phyloP scores from a whole-genome alignment of 2,329 filamentous ascomycete genomes.

The Pyrenochaeta sp. region DNA sequence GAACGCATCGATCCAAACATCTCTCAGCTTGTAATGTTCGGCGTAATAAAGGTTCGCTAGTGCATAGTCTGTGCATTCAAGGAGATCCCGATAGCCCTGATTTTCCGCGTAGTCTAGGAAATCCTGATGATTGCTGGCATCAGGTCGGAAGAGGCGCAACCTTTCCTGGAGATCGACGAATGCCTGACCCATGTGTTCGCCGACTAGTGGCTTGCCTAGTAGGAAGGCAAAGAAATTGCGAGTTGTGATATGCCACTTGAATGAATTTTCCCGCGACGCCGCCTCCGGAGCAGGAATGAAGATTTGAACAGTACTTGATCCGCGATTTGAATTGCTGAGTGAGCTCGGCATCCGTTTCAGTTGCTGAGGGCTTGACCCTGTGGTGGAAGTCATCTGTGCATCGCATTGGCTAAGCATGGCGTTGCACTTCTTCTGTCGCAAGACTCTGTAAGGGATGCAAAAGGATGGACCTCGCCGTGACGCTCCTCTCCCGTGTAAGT shows the following conservation, averaged over 20 bases:
- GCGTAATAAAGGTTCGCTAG: slow-evolving; percentile 73
- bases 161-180: slow-evolving; percentile 71
- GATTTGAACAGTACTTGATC: slow-evolving; percentile 59
- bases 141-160: slow-evolving; percentile 68
- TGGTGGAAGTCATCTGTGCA: slow-evolving; percentile 39
- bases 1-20: slow-evolving; percentile 78
- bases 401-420: slow-evolving; percentile 64
- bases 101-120: slow-evolving; percentile 72
- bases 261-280: slow-evolving; percentile 62
- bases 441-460: slow-evolving; percentile 66
- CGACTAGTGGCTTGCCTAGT: slow-evolving; percentile 71
- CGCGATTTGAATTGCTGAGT: slow-evolving; percentile 53
- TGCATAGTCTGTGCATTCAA: slow-evolving; percentile 72
- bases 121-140: slow-evolving; percentile 66
- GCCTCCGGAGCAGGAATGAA: slow-evolving; percentile 73
- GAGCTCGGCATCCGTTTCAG: slow-evolving; percentile 28
- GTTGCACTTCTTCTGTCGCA: slow-evolving; percentile 67
- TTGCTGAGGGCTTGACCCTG: slow-evolving; percentile 11
- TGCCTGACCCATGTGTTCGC: slow-evolving; percentile 69
- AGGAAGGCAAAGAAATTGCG: slow-evolving; percentile 81
- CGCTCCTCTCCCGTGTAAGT: slow-evolving; percentile 72
- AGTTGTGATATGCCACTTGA: slow-evolving; percentile 71
- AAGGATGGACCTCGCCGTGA: slow-evolving; percentile 74
- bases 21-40: slow-evolving; percentile 69
- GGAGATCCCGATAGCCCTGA: slow-evolving; percentile 74